These are phyloP conservation scores for Erythrophleum fordii DNA, from an alignment of 306 rosid genomes.

Conservation along the genomic window DNA sequence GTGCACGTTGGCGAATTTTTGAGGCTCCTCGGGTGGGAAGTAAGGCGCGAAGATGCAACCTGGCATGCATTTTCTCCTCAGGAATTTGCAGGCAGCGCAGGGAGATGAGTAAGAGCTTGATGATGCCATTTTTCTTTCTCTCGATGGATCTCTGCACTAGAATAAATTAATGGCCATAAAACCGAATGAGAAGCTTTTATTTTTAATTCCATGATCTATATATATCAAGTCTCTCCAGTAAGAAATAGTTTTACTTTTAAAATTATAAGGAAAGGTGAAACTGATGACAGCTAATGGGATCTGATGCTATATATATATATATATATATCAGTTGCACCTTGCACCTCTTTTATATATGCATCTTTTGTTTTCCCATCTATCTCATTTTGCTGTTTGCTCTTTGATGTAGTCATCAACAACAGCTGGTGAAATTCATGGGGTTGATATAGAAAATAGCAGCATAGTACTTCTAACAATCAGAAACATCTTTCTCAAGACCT, in stretches of 20 bases:
- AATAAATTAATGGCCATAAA: slow-evolving; percentile 11
- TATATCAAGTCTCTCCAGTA: slow-evolving; percentile 25
- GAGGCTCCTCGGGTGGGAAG: slow-evolving; percentile 99
- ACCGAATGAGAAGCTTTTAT: slow-evolving; percentile 8
- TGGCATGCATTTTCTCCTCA: slow-evolving; percentile 91
- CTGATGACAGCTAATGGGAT: slow-evolving; percentile 4
- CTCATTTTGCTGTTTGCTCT: neutral
- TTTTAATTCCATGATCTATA: neutral
- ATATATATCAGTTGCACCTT: slow-evolving; percentile 26
- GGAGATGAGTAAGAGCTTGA: slow-evolving; percentile 85
- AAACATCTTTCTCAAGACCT: slow-evolving; percentile 21
- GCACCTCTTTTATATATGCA: neutral
- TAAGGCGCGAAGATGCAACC: slow-evolving; percentile 97
- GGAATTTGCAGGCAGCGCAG: slow-evolving; percentile 96
- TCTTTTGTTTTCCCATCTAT: neutral
- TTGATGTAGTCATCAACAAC: slow-evolving; percentile 6
- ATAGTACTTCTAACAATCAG: slow-evolving; percentile 3
- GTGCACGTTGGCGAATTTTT: slow-evolving; percentile 93
- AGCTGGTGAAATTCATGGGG: neutral
- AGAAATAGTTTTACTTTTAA: slow-evolving; percentile 29
- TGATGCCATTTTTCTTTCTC: slow-evolving; percentile 58
- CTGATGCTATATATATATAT: neutral
- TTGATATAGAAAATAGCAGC: neutral
- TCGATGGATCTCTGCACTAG: slow-evolving; percentile 12
- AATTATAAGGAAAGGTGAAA: neutral